Evolutionary conservation across 2,329 filamentous ascomycete species (phyloP), one percentile per base, ranked within the genome.

Genomic region (Lachnellula cervina): DNA sequence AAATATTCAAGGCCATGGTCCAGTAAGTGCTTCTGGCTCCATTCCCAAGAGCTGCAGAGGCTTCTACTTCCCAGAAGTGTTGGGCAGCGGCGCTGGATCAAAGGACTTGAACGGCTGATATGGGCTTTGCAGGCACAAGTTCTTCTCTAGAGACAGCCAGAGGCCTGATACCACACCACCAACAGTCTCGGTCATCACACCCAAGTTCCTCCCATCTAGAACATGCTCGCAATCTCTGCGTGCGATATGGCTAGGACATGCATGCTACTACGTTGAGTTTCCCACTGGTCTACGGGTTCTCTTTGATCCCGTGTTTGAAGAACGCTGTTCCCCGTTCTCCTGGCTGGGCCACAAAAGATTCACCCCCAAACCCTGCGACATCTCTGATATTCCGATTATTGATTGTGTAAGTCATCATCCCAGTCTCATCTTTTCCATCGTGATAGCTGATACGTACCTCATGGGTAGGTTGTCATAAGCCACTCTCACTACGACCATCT

Each of bases 231-330:
- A 32, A 17, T 86, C 80, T 40, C 79, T 97, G 34, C 84, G 90
- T 51, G 89, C 91, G 21, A 97, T 92, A 37, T 96, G 93, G 93
- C 83, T 97, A 2, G 93, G 93, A 37, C 93, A 97, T 71, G 92
- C 93, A 3, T 96, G 91, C 75, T 96, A 91, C 75, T 92, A 90
- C 67, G 83, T 96, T 64, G 93, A 97, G 71, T 97, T 92, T 66
- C 90, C 91, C 1, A 80, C 82, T 14, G 93, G 93, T 0, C 77
- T 97, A 52, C 85, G 93, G 53, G 90, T 96, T 3, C 81, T 97
- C 3, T 97, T 96, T 70, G 93, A 97, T 68, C 93, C 93, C 1
- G 92, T 97, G 35, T 96, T 97, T 63, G 90, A 93, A 69, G 84
- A 90, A 60, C 84, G 90, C 64, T 97, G 93, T 74, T 86, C 87